These are phyloP conservation scores for Nyssa sinensis DNA, from an alignment of 148 eudicot genomes.

Conservation along the genomic window DNA sequence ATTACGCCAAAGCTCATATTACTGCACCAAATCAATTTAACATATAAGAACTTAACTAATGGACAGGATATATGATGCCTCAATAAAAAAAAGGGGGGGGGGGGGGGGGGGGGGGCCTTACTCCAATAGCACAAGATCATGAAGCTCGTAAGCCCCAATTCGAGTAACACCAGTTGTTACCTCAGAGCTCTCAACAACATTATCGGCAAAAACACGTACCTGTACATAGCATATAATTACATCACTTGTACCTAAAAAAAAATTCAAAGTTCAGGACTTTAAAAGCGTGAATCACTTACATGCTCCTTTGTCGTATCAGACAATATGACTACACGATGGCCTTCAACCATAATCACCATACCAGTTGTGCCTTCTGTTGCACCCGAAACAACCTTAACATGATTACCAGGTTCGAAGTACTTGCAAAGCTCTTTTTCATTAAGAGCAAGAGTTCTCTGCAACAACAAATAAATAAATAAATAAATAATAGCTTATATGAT, in stretches of 20 bases:
- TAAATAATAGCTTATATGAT: too few relatives aligned
- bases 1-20: constrained; percentile 87
- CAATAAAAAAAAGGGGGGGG: neutral
- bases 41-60: neutral
- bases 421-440: constrained; percentile 92
- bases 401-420: constrained; percentile 94
- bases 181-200: constrained; percentile 96
- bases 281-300: constrained; percentile 34
- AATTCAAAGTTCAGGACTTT: neutral
- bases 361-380: constrained; percentile 94
- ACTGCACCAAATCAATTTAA: constrained; percentile 46
- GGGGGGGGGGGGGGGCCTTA: too few relatives aligned
- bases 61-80: neutral
- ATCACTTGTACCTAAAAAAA: constrained; percentile 4
- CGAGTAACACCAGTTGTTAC: constrained; percentile 89
- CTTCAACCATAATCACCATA: constrained; percentile 91
- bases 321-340: constrained; percentile 75
- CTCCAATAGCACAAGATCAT: constrained; percentile 93
- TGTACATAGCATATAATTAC: constrained; percentile 22
- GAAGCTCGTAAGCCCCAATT: constrained; percentile 96
- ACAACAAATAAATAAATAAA: constrained; percentile 11
- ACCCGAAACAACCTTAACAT: constrained; percentile 94
- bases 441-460: constrained; percentile 81
- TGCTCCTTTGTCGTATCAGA: constrained; percentile 97
- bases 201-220: constrained; percentile 92